Percentiles rank a stretch among this genome's conserved stretches.
These are phyloP conservation scores for Acmispon strigosus DNA, from an alignment of 306 rosid genomes.

Conservation along the genomic window DNA sequence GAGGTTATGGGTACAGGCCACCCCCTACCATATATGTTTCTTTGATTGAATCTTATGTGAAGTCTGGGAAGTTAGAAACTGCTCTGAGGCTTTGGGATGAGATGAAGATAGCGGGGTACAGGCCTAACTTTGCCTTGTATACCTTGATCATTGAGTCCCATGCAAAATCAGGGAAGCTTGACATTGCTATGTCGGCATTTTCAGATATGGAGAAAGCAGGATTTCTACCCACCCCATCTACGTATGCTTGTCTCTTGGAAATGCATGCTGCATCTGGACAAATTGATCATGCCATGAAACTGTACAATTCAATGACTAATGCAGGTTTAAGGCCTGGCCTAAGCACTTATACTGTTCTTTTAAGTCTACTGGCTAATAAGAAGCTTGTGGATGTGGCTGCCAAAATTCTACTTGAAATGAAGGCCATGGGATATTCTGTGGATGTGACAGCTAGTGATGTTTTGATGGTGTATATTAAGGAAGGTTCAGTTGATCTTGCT, in stretches of 20 bases:
- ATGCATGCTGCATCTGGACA: slow-evolving; percentile 91
- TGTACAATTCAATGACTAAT: slow-evolving; percentile 86
- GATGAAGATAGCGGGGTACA: slow-evolving; percentile 81
- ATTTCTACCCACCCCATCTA: slow-evolving; percentile 89
- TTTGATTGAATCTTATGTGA: slow-evolving; percentile 79
- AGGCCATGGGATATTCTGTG: slow-evolving; percentile 84
- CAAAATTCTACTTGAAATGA: slow-evolving; percentile 87
- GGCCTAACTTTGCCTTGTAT: slow-evolving; percentile 93
- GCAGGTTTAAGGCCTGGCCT: slow-evolving; percentile 84
- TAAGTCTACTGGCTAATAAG: slow-evolving; percentile 79
- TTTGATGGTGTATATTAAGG: slow-evolving; percentile 92
- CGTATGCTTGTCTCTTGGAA: slow-evolving; percentile 83
- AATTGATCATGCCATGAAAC: slow-evolving; percentile 80
- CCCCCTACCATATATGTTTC: slow-evolving; percentile 67
- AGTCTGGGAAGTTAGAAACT: slow-evolving; percentile 89
- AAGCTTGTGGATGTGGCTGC: slow-evolving; percentile 46
- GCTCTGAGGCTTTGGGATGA: slow-evolving; percentile 88
- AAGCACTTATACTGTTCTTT: slow-evolving; percentile 72
- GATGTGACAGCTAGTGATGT: slow-evolving; percentile 92
- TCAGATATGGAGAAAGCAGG: slow-evolving; percentile 96
- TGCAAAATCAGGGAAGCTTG: slow-evolving; percentile 93
- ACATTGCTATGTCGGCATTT: slow-evolving; percentile 77
- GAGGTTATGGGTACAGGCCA: slow-evolving; percentile 63
- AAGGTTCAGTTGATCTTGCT: slow-evolving; percentile 84
- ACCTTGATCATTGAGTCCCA: slow-evolving; percentile 82